Base-by-base conservation (phyloP, 768 basidiomycete genomes). In the Crassisporium funariophilum region DNA sequence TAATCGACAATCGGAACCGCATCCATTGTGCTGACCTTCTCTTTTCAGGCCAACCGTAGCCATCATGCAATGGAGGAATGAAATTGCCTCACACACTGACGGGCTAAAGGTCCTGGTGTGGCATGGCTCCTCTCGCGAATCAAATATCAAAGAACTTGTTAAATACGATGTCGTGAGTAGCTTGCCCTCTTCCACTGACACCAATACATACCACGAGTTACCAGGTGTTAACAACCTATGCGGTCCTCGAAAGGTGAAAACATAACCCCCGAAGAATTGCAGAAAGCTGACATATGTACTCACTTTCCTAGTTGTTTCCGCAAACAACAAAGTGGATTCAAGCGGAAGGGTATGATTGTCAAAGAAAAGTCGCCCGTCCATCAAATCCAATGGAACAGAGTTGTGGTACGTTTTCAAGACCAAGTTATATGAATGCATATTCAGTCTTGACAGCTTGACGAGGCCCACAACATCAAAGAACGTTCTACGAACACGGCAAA, bases 381-480 rank as follows among this genome's bases (percentile, higher is more conserved):
- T 63, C 70, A 75, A 45, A 78, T 97, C 54, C 68, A 86, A 39
- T 99, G 97, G 95, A 81, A 85, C 49, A 73, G 93, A 49, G 76
- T 91, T 37, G 72, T 92, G 20, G 29, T 31, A 31, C n/a, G 29
- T n/a, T n/a, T 5, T 11, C 29, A 31, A 3, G 10, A 31, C n/a
- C 29, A 31, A 11, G 29, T n/a, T 11, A 5, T n/a, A 11, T 31
- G 11, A 3, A 31, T n/a, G 5, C n/a, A 31, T 5, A n/a, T 31
- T 31, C 10, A 31, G 2, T 3, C 29, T 5, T 5, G 29, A 31
- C n/a, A 31, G 29, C 79, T 97, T 35, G 94, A 98, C 55, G 94
- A 97, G 71, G 95, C 95, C 4, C 95, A 98, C 67, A 98, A 95
- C 63, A 98, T 98, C 73, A 98, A 98, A 61, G 95, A 98, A 62